These are phyloP conservation scores for Aspergillus fischeri DNA, from an alignment of 2,329 filamentous ascomycete genomes.

Conservation along the genomic window DNA sequence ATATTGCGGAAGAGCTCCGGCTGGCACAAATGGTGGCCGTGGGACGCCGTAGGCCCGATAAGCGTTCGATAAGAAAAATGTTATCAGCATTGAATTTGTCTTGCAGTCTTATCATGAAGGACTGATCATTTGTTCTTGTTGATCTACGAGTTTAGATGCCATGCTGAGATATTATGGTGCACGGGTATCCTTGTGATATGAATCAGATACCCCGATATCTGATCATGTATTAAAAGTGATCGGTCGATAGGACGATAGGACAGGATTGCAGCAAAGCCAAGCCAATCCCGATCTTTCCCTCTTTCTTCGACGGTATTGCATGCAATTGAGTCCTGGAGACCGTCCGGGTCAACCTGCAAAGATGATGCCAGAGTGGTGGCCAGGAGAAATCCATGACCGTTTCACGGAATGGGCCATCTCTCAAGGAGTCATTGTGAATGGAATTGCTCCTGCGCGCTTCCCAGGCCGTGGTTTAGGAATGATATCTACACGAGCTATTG, in stretches of 20 bases:
- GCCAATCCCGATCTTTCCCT: neutral
- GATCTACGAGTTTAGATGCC: neutral
- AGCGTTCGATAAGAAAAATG: conserved; percentile 18
- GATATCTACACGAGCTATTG: conserved; percentile 62
- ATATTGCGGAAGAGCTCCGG: conserved; percentile 9
- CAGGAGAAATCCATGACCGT: conserved; percentile 40
- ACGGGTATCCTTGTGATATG: neutral
- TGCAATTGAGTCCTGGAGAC: conserved; percentile 24
- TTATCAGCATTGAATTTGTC: conserved; percentile 1
- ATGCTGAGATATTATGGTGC: neutral
- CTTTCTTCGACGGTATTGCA: neutral
- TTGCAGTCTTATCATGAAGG: neutral
- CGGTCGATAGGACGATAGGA: neutral
- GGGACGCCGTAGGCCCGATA: conserved; percentile 17
- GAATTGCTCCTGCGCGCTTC: conserved; percentile 63
- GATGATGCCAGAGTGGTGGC: conserved; percentile 28
- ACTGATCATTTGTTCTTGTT: neutral
- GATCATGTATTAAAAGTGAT: neutral
- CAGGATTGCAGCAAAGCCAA: neutral
- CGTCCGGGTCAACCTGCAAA: neutral
- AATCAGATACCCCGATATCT: neutral
- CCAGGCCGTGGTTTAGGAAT: conserved; percentile 74
- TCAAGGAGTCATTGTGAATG: conserved; percentile 63
- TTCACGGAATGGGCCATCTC: conserved; percentile 66
- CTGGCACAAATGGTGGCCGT: conserved; percentile 7